phyloP scores from a whole-genome alignment of 495 filamentous ascomycete genomes.

The Penicillium soppii region DNA sequence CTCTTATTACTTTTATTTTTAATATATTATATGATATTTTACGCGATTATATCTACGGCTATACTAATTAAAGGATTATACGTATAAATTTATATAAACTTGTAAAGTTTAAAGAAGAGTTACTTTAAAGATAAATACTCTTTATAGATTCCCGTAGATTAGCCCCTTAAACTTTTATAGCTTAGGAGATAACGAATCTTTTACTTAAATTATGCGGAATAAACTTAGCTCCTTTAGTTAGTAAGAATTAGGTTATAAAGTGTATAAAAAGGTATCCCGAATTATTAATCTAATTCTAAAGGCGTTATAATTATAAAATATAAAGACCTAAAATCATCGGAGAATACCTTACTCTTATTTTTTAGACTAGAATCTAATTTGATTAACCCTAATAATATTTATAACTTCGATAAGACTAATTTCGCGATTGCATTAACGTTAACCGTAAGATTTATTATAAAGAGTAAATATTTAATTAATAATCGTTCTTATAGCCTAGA shows the following conservation, averaged over 20 bases:
- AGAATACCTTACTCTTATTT: no score
- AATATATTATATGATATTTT: no score
- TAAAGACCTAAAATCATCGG: background rate
- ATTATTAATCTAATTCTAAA: background rate
- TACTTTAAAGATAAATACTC: background rate
- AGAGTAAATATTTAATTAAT: slow-evolving; percentile 1
- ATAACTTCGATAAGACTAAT: background rate
- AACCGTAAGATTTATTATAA: background rate
- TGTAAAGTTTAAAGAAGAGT: background rate
- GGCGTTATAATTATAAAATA: background rate
- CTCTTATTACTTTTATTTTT: no score
- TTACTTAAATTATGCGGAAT: background rate
- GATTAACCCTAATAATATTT: background rate
- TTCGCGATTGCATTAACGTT: background rate
- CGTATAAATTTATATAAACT: background rate
- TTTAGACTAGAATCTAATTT: background rate
- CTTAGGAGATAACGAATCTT: background rate
- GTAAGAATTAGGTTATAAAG: background rate
- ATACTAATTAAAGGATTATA: no score
- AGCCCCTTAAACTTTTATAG: background rate
- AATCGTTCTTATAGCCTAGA: slow-evolving; percentile 35
- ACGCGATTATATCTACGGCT: no score
- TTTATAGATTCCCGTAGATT: background rate
- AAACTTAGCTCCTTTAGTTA: background rate
- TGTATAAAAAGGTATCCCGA: background rate